These are phyloP conservation scores for Aegilops tauschii DNA, from an alignment of 176 grass and related monocot genomes.

Conservation along the genomic window DNA sequence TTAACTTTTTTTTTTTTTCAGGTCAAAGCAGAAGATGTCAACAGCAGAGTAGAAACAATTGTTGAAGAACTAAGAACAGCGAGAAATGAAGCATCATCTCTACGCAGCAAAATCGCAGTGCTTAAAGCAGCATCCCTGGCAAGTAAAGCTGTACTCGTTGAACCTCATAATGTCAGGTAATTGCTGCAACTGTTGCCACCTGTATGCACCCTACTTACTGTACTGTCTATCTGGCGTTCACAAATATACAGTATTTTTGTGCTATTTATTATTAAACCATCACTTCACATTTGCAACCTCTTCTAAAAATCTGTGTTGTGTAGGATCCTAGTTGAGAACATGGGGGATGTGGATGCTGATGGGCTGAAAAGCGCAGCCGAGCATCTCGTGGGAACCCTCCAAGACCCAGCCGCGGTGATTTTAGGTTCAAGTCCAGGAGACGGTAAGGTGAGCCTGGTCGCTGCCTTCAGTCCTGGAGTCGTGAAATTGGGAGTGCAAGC, in stretches of 20 bases:
- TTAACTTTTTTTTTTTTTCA: constrained; percentile 28
- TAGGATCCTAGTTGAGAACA: constrained; percentile 79
- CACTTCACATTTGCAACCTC: not conserved
- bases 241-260: not conserved
- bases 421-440: constrained; percentile 82
- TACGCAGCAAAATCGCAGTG: constrained; percentile 80
- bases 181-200: not conserved
- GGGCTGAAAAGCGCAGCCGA: constrained; percentile 77
- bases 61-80: constrained; percentile 76
- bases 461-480: constrained; percentile 73
- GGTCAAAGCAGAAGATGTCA: constrained; percentile 97
- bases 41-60: constrained; percentile 66
- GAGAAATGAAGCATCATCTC: constrained; percentile 78
- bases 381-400: constrained; percentile 59
- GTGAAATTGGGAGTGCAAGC: constrained; percentile 77
- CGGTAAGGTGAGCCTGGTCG: constrained; percentile 88
- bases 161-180: constrained; percentile 68
- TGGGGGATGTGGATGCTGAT: constrained; percentile 88
- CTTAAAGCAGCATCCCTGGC: constrained; percentile 75
- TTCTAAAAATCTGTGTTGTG: not conserved
- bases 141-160: constrained; percentile 48
- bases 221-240: not conserved
- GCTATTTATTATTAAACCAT: not conserved
- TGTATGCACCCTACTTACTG: not conserved
- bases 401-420: constrained; percentile 83